phyloP scores from a whole-genome alignment of 2,329 filamentous ascomycete species.

The Nothopassalora personata region DNA sequence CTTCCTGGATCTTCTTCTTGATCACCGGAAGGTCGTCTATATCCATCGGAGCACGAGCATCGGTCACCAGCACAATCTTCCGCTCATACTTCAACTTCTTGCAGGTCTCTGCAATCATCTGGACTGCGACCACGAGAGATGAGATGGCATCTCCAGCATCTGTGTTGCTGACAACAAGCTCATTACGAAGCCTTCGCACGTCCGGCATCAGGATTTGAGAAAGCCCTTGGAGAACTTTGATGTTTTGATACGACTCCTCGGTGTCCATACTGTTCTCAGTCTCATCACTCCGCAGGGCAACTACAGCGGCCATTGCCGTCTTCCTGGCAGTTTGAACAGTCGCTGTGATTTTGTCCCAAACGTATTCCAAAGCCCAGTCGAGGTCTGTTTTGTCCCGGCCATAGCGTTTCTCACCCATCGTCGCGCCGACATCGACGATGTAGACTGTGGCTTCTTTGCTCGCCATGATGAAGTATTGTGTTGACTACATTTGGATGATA shows the following conservation, averaged over 20 bases:
- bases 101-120: slow-evolving; percentile 76
- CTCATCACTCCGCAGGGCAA: slow-evolving; percentile 74
- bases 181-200: slow-evolving; percentile 58
- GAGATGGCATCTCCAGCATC: slow-evolving; percentile 76
- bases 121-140: slow-evolving; percentile 75
- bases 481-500: slow-evolving; percentile 1
- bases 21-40: slow-evolving; percentile 66
- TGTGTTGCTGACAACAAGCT: slow-evolving; percentile 63
- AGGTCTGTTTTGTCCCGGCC: slow-evolving; percentile 74
- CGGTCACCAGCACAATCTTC: slow-evolving; percentile 78
- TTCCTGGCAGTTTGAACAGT: slow-evolving; percentile 68
- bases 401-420: slow-evolving; percentile 70
- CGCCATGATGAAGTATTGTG: slow-evolving; percentile 58
- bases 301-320: slow-evolving; percentile 68
- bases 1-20: slow-evolving; percentile 65
- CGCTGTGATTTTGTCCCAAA: slow-evolving; percentile 87
- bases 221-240: slow-evolving; percentile 63
- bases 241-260: slow-evolving; percentile 71
- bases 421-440: slow-evolving; percentile 77
- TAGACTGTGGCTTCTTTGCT: slow-evolving; percentile 91
- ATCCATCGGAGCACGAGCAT: slow-evolving; percentile 69
- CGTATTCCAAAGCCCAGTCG: slow-evolving; percentile 82
- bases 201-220: slow-evolving; percentile 65
- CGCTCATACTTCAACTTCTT: slow-evolving; percentile 77
- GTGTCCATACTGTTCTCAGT: slow-evolving; percentile 63